A percentile compares a stretch with the other conserved stretches of the same genome.
Evolutionary conservation across 148 eudicot genomes (phyloP).

Genomic region (Simmondsia chinensis): DNA sequence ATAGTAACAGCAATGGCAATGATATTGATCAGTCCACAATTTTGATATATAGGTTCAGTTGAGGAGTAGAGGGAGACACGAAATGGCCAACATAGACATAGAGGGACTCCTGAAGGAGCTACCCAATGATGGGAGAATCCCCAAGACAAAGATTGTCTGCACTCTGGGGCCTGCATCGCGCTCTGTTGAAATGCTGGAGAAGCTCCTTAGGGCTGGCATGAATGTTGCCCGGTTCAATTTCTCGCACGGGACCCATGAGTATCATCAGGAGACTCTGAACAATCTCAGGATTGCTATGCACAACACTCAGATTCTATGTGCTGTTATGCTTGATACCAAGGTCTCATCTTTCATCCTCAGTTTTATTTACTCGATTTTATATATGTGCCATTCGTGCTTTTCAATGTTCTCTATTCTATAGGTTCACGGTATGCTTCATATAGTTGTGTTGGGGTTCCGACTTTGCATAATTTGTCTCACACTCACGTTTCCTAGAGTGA

Average conservation of each 20-base stretch:
- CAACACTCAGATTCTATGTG: constrained; percentile 53
- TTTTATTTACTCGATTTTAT: not conserved
- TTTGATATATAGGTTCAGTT: too few relatives aligned
- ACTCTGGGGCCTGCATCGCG: constrained; percentile 61
- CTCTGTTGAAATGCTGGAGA: constrained; percentile 51
- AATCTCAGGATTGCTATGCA: constrained; percentile 59
- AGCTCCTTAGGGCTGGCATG: constrained; percentile 58
- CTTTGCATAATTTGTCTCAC: too few relatives aligned
- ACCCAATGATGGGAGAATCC: constrained; percentile 45
- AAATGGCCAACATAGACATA: constrained; percentile 65
- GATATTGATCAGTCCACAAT: too few relatives aligned
- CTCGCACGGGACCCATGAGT: constrained; percentile 60
- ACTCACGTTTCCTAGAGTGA: too few relatives aligned
- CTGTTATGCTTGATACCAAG: constrained; percentile 76
- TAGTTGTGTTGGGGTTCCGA: too few relatives aligned
- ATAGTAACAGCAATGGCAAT: too few relatives aligned
- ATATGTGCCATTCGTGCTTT: not conserved
- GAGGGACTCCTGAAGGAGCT: constrained; percentile 59
- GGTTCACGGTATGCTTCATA: too few relatives aligned
- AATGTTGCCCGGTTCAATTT: constrained; percentile 63
- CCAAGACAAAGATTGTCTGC: constrained; percentile 66
- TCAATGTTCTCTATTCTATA: too few relatives aligned
- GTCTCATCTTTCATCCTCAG: constrained; percentile 8
- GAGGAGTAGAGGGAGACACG: not conserved
- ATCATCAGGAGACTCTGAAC: constrained; percentile 54